These are phyloP conservation scores for Talaromyces proteolyticus DNA, from an alignment of 495 filamentous ascomycete species.

Conservation along the genomic window DNA sequence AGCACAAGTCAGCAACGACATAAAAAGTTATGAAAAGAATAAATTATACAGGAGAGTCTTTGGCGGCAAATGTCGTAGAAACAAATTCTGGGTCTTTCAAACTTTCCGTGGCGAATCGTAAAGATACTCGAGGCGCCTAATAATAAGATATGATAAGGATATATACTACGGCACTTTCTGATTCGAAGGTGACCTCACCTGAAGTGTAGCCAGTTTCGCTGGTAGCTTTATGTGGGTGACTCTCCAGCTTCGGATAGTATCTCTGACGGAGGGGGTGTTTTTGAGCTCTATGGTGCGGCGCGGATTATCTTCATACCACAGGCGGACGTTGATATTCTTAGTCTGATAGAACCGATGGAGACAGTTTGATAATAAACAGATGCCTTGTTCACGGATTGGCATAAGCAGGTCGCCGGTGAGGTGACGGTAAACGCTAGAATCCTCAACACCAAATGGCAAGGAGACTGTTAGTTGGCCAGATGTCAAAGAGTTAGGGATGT, in stretches of 20 bases:
- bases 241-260: slow-evolving; percentile 66
- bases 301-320: slow-evolving; percentile 78
- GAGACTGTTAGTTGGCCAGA: slow-evolving; percentile 68
- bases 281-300: slow-evolving; percentile 62
- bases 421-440: slow-evolving; percentile 71
- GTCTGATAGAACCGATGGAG: slow-evolving; percentile 76
- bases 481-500: slow-evolving; percentile 74
- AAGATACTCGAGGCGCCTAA: slow-evolving; percentile 25
- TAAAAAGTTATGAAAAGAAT: neutral
- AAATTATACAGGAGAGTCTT: slow-evolving; percentile 29
- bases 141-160: neutral
- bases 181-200: slow-evolving; percentile 15
- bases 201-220: slow-evolving; percentile 32
- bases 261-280: slow-evolving; percentile 51
- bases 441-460: slow-evolving; percentile 76
- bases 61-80: slow-evolving; percentile 50
- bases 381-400: slow-evolving; percentile 64
- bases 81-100: slow-evolving; percentile 62
- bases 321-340: slow-evolving; percentile 66
- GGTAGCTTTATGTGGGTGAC: slow-evolving; percentile 49
- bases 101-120: slow-evolving; percentile 44
- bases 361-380: slow-evolving; percentile 68
- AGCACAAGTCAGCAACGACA: neutral
- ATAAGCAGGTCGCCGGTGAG: slow-evolving; percentile 68
- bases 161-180: neutral